Percentiles rank a stretch among this genome's conserved stretches.
phyloP scores from a whole-genome alignment of 2,329 filamentous ascomycete genomes.

The Sporothrix brasiliensis region DNA sequence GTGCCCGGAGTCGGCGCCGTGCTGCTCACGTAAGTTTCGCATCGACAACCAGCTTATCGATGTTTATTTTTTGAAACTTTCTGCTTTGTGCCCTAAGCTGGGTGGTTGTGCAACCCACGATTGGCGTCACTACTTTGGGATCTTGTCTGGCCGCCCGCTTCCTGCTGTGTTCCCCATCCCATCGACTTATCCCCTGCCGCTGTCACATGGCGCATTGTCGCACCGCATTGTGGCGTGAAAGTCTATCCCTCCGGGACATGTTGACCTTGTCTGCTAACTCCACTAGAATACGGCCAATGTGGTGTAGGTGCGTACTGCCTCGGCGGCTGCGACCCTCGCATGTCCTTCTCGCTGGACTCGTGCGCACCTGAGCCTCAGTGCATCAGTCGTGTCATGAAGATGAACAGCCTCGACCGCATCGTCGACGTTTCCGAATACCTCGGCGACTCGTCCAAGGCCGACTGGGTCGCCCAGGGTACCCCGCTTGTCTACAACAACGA shows the following conservation, averaged over 20 bases:
- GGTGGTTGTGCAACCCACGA: neutral
- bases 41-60: neutral
- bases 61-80: neutral
- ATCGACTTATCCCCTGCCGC: neutral
- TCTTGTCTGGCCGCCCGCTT: neutral
- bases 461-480: constrained; percentile 87
- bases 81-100: neutral
- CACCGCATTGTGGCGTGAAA: constrained; percentile 11
- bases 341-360: constrained; percentile 79
- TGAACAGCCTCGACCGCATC: constrained; percentile 71
- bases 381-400: constrained; percentile 70
- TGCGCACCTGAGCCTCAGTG: constrained; percentile 86
- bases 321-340: constrained; percentile 87
- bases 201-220: constrained; percentile 5
- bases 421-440: constrained; percentile 78
- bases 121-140: neutral
- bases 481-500: constrained; percentile 66
- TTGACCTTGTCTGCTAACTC: neutral
- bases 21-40: constrained; percentile 72
- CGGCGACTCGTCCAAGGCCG: constrained; percentile 74
- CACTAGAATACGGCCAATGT: constrained; percentile 83
- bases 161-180: constrained; percentile 20
- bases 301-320: constrained; percentile 94
- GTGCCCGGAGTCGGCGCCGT: constrained; percentile 73
- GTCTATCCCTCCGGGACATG: too few relatives aligned